These are phyloP conservation scores for Reutealis trisperma DNA, from an alignment of 345 rosid genomes.

Conservation along the genomic window DNA sequence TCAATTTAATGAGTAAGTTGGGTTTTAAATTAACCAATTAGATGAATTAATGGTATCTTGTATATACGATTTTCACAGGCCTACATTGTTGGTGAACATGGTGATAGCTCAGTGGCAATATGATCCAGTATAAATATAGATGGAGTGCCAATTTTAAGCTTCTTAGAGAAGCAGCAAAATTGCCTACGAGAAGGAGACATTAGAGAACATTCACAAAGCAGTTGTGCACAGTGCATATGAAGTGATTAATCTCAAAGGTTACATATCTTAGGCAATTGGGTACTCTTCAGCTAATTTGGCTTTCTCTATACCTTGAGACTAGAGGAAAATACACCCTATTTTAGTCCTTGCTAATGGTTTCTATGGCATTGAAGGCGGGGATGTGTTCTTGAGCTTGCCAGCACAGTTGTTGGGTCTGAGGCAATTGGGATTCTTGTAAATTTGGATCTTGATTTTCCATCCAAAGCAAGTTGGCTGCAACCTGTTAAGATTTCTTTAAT, in stretches of 20 bases:
- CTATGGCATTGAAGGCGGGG: conserved; percentile 65
- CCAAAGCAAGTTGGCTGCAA: too few species aligned
- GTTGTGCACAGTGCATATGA: conserved; percentile 76
- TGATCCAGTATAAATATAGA: conserved; percentile 96
- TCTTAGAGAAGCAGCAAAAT: conserved; percentile 69
- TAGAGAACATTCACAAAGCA: conserved; percentile 71
- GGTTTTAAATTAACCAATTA: too few species aligned
- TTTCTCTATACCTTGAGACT: conserved; percentile 69
- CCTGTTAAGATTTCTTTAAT: too few species aligned
- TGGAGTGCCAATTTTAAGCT: conserved; percentile 83
- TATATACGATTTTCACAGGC: conserved; percentile 42
- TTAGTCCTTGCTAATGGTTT: conserved; percentile 85
- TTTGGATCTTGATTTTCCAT: too few species aligned
- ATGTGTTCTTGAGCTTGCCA: conserved; percentile 89
- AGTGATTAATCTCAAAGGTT: conserved; percentile 83
- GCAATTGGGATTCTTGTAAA: too few species aligned
- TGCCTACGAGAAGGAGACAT: conserved; percentile 68
- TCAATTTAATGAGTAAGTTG: too few species aligned
- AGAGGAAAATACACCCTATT: conserved; percentile 88
- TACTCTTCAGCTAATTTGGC: conserved; percentile 86
- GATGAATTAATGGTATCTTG: too few species aligned
- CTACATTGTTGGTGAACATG: conserved; percentile 86
- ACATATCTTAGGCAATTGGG: conserved; percentile 98
- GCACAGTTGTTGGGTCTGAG: too few species aligned
- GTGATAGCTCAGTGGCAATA: conserved; percentile 92